A percentile compares a stretch with the other conserved stretches of the same genome.
These are phyloP conservation scores for Fusarium camptoceras DNA, from an alignment of 2,329 filamentous ascomycete genomes.

Conservation along the genomic window DNA sequence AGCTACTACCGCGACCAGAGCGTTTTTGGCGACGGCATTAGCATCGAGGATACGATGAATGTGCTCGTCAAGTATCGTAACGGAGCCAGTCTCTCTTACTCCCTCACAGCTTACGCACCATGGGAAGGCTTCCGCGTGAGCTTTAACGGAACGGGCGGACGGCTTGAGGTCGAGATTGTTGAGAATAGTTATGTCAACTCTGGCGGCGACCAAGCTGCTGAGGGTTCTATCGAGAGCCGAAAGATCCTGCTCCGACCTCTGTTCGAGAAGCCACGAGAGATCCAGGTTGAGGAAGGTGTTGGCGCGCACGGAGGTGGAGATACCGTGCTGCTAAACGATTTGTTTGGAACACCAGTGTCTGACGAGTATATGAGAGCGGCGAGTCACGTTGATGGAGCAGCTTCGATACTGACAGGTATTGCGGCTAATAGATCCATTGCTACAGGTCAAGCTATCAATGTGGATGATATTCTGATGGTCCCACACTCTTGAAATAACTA, in stretches of 20 bases:
- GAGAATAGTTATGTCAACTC: slow-evolving; percentile 72
- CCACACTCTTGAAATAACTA: slow-evolving; percentile 5
- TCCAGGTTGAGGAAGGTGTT: slow-evolving; percentile 62
- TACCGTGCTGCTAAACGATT: slow-evolving; percentile 65
- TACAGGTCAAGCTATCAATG: slow-evolving; percentile 66
- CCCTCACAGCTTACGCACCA: slow-evolving; percentile 69
- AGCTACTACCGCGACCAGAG: slow-evolving; percentile 71
- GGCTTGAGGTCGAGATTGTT: slow-evolving; percentile 71
- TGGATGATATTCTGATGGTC: slow-evolving; percentile 61
- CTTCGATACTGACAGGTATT: slow-evolving; percentile 70
- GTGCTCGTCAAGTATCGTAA: slow-evolving; percentile 68
- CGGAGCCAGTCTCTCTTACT: slow-evolving; percentile 69
- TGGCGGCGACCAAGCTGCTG: slow-evolving; percentile 66
- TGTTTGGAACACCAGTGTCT: slow-evolving; percentile 65
- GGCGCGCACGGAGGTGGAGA: slow-evolving; percentile 73
- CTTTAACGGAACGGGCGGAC: slow-evolving; percentile 69
- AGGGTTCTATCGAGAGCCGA: slow-evolving; percentile 64
- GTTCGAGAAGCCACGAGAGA: slow-evolving; percentile 67
- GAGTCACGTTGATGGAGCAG: slow-evolving; percentile 68
- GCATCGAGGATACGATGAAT: slow-evolving; percentile 73
- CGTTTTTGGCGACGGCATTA: slow-evolving; percentile 72
- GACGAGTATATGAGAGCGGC: slow-evolving; percentile 67
- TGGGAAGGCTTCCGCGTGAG: slow-evolving; percentile 70
- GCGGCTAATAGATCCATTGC: slow-evolving; percentile 69
- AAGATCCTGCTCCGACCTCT: slow-evolving; percentile 63